phyloP scores from a whole-genome alignment of 106 monocot genomes.

The Agapanthus africanus region DNA sequence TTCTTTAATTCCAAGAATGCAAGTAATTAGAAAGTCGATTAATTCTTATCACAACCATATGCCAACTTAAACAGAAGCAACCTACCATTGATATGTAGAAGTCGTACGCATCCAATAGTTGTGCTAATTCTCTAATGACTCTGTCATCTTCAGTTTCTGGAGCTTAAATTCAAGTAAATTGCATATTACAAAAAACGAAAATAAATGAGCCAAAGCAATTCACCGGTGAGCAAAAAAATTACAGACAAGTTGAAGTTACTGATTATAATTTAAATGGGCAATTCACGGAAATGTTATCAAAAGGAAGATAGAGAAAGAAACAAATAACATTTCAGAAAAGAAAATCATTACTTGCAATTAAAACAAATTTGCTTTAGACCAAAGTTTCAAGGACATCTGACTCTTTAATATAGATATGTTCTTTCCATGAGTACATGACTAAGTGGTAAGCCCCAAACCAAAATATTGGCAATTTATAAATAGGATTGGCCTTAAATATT shows the following conservation, averaged over 20 bases:
- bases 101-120: conserved; percentile 80
- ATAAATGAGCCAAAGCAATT: conserved; percentile 3
- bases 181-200: not conserved
- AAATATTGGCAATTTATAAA: no score
- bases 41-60: not conserved
- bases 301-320: not conserved
- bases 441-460: no score
- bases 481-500: no score
- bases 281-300: not conserved
- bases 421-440: no score
- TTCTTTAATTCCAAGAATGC: conserved; percentile 26
- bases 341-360: no score
- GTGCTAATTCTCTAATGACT: conserved; percentile 61
- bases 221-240: not conserved
- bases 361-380: no score
- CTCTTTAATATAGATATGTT: no score
- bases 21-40: not conserved
- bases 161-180: conserved; percentile 13
- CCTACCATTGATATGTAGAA: conserved; percentile 42
- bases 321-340: no score
- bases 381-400: no score
- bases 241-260: no score
- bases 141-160: conserved; percentile 48
- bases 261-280: no score
- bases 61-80: conserved; percentile 1